A percentile compares a stretch with the other conserved stretches of the same genome.
phyloP scores from a whole-genome alignment of 208 protist genomes.

The Sergeia podlipaevii region DNA sequence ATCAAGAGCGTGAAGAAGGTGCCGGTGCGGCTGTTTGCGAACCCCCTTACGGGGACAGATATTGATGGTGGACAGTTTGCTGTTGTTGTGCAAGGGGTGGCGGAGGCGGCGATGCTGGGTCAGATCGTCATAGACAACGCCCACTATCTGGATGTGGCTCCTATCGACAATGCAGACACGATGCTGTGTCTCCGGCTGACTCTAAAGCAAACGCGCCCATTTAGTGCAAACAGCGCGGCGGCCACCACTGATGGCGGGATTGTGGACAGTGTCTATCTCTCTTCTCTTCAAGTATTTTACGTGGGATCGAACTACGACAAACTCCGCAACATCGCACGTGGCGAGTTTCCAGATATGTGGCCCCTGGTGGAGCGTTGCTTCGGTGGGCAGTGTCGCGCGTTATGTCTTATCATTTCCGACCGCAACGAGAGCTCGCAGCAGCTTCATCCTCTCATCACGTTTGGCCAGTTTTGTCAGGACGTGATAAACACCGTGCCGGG shows the following conservation, averaged over 20 bases:
- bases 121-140: constrained; percentile 27
- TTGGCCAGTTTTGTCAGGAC: too few relatives aligned
- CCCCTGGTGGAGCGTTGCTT: constrained; percentile 28
- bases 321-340: constrained; percentile 8
- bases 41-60: constrained; percentile 31
- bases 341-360: constrained; percentile 9
- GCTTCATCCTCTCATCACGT: too few relatives aligned
- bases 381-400: constrained; percentile 25
- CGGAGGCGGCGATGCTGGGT: constrained; percentile 18
- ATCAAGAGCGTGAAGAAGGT: background rate
- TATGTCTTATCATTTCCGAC: constrained; percentile 15
- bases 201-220: constrained; percentile 17
- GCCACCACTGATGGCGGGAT: background rate
- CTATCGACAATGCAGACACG: constrained; percentile 14
- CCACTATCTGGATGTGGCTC: constrained; percentile 18
- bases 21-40: constrained; percentile 15
- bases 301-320: constrained; percentile 24
- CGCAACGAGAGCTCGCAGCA: constrained; percentile 9
- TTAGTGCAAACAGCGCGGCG: background rate
- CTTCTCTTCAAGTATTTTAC: constrained; percentile 31
- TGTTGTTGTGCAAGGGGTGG: constrained; percentile 14
- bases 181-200: constrained; percentile 26
- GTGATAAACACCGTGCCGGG: constrained; percentile 16
- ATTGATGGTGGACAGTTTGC: constrained; percentile 30
- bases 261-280: constrained; percentile 23